Conservation (phyloP, 2,329 filamentous ascomycete genomes). For the Triangularia setosa region DNA sequence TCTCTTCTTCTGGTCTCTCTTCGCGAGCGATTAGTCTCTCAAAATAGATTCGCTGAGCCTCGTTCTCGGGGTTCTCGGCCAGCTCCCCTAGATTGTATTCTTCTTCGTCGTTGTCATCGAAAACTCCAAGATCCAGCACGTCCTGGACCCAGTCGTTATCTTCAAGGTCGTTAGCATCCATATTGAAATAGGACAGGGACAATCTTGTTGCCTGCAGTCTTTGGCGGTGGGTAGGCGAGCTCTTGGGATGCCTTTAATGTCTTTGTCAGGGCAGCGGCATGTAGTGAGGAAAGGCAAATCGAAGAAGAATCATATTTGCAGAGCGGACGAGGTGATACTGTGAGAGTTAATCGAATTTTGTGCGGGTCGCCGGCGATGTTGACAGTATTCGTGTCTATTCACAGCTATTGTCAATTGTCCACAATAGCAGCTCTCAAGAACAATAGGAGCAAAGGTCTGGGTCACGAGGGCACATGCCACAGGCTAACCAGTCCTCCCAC, state of each 20-base stretch:
- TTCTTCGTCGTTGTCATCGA: not conserved
- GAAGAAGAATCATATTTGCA: not conserved
- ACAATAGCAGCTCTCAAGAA: not conserved
- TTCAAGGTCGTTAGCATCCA: not conserved
- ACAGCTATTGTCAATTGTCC: not conserved
- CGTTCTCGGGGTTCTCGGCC: not conserved
- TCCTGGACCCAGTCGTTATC: not conserved
- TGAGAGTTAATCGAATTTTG: not conserved
- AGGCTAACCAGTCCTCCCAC: not conserved
- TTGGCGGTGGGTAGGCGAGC: not conserved
- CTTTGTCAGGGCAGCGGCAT: not conserved
- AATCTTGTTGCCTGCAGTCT: not conserved
- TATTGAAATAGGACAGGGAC: not conserved
- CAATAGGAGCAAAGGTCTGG: not conserved
- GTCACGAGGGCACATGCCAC: not conserved
- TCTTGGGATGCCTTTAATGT: not conserved
- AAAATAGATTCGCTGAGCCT: constrained; percentile 9
- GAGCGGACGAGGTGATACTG: not conserved
- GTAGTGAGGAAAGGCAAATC: not conserved
- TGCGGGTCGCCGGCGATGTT: not conserved
- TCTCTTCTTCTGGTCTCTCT: constrained; percentile 20
- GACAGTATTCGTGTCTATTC: not conserved
- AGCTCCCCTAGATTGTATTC: not conserved
- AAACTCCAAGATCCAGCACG: not conserved
- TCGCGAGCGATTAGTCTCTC: constrained; percentile 11